These are phyloP conservation scores for Globisporangium abappressorium DNA, from an alignment of 352 stramenopile genomes.

Conservation along the genomic window DNA sequence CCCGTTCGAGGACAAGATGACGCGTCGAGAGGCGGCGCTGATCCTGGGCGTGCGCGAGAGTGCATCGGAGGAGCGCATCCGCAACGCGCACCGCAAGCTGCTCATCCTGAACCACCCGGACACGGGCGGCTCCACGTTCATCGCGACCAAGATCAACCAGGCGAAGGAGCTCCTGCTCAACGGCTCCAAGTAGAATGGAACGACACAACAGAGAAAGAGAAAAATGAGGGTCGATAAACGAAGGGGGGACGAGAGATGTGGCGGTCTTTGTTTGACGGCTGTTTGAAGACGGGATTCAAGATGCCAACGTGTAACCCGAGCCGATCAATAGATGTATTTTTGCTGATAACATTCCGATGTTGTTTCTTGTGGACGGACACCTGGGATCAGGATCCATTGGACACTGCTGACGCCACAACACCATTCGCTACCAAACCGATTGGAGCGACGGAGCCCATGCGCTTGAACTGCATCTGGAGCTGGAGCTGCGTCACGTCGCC, in stretches of 20 bases:
- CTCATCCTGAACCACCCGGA: conserved; percentile 99
- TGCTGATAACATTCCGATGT: not conserved
- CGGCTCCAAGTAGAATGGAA: conserved; percentile 46
- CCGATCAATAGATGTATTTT: conserved; percentile 18
- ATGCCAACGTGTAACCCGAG: not conserved
- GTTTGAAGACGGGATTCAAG: not conserved
- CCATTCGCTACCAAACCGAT: not conserved
- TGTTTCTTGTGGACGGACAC: not conserved
- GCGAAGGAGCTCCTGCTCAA: conserved; percentile 96
- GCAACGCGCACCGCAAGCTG: conserved; percentile 97
- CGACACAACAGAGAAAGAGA: conserved; percentile 1
- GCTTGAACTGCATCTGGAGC: conserved; percentile 27
- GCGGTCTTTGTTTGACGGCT: not conserved
- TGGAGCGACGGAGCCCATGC: conserved; percentile 3
- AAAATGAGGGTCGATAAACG: not conserved
- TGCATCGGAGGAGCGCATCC: conserved; percentile 93
- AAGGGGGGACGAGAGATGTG: not conserved
- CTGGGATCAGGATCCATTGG: not conserved
- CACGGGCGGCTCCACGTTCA: conserved; percentile 97
- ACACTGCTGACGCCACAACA: not conserved
- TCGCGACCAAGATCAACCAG: conserved; percentile 99
- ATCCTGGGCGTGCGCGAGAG: conserved; percentile 98
- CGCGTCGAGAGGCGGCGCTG: conserved; percentile 96
- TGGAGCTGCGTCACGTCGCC: conserved; percentile 27
- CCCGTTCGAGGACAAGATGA: conserved; percentile 99